These are phyloP conservation scores for Naematelia aurantialba DNA, from an alignment of 768 basidiomycete species.

Conservation along the genomic window DNA sequence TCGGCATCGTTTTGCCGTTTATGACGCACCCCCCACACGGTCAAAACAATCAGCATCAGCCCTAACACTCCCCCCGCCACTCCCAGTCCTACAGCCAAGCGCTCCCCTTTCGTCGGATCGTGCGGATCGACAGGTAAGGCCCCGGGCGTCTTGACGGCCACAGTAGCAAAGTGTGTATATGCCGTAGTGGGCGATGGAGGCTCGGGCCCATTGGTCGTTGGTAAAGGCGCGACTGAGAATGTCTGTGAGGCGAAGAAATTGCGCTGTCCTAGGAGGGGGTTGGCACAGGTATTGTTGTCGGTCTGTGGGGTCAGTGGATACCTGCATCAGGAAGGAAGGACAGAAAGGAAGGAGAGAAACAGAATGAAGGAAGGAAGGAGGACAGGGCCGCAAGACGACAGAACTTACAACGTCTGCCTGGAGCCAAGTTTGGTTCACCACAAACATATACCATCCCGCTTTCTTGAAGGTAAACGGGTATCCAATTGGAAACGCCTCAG, in stretches of 20 bases:
- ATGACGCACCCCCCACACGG: constrained; percentile 36
- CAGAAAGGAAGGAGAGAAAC: background rate
- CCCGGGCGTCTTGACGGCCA: constrained; percentile 28
- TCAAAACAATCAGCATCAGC: constrained; percentile 20
- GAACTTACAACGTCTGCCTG: constrained; percentile 43
- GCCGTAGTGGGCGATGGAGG: constrained; percentile 25
- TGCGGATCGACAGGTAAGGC: constrained; percentile 36
- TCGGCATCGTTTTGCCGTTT: constrained; percentile 31
- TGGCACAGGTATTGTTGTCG: constrained; percentile 17
- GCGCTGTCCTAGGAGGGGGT: constrained; percentile 19
- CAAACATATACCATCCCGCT: constrained; percentile 48
- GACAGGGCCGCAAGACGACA: background rate
- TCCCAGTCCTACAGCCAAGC: constrained; percentile 36
- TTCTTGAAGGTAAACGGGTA: constrained; percentile 40
- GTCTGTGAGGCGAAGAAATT: constrained; percentile 44
- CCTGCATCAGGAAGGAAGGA: background rate
- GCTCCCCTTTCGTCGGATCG: constrained; percentile 19
- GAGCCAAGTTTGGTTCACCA: constrained; percentile 46
- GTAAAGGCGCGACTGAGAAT: constrained; percentile 37
- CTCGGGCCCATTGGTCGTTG: constrained; percentile 18
- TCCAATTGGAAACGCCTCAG: constrained; percentile 23
- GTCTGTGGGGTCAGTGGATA: constrained; percentile 10
- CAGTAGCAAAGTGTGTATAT: constrained; percentile 35
- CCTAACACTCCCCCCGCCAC: constrained; percentile 35
- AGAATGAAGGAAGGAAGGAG: background rate